Base-by-base conservation (phyloP, 495 filamentous ascomycete species). In the Penicillium dipodomyicola region DNA sequence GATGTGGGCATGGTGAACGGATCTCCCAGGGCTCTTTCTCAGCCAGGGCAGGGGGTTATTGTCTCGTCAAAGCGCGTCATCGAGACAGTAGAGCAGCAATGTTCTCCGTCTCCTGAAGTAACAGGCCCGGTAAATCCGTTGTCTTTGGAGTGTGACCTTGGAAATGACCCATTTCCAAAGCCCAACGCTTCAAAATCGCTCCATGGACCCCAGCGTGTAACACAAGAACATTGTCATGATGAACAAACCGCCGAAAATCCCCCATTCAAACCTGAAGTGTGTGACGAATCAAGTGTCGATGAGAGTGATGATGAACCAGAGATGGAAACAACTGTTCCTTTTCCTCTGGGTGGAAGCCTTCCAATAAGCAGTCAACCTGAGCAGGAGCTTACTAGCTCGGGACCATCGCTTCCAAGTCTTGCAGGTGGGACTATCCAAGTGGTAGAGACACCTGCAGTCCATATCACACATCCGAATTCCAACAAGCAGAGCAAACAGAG, bases 251-350 rank as follows among this genome's bases (percentile, higher is more conserved):
- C 22, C 0, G 15, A 2, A 39, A 25, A 8, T 1, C 29, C 8
- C 4, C 9, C 23, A 8, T 6, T 27, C 9, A 3, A 0, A 4
- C 33, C 42, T 19, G 23, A 45, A 11, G 4, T 50, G 50, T 19
- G 3, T 5, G 19, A 11, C 8, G 39, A 32, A 68, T 51, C 65
- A 54, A 61, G 60, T 52, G 59, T 58, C 32, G 42, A 55, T 19
- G 63, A 69, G 12, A 67, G 68, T 35, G 57, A 50, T 35, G 57
- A 50, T 42, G 65, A 66, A 33, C 75, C 74, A 3, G 74, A 76
- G n/a, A 75, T 86, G 65, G 82, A 85, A 43, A 63, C 80, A 14
- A 73, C 76, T 63, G 67, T 82, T 5, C 83, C 82, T 23, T 69
- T 70, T 49, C 77, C 80, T 5, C 69, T 84, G 14, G 70, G 67